phyloP scores from a whole-genome alignment of 2,329 filamentous ascomycete species.

The Venturia nashicola region DNA sequence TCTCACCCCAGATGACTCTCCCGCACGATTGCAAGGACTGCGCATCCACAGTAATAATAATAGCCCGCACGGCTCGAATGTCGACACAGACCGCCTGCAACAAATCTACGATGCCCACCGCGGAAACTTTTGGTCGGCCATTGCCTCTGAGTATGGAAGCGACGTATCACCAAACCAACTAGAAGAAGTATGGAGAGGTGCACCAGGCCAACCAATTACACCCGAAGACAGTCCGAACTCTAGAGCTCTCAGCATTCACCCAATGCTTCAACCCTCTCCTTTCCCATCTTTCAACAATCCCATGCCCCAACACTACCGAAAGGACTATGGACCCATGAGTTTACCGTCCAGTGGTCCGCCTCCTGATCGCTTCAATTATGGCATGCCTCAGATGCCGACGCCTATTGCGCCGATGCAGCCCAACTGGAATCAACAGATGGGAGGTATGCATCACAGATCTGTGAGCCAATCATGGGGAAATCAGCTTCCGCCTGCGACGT shows the following conservation, averaged over 20 bases:
- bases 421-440: not conserved
- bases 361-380: constrained; percentile 5
- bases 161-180: constrained; percentile 50
- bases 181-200: constrained; percentile 53
- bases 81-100: constrained; percentile 56
- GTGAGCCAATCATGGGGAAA: not conserved
- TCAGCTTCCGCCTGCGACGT: constrained; percentile 14
- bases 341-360: constrained; percentile 24
- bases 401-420: constrained; percentile 1
- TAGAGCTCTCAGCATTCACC: constrained; percentile 22
- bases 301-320: not conserved
- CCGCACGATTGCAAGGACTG: constrained; percentile 20
- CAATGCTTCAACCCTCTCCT: constrained; percentile 20
- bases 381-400: constrained; percentile 2
- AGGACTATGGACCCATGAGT: constrained; percentile 1
- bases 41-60: constrained; percentile 25
- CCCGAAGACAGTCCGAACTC: constrained; percentile 27
- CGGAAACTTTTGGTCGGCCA: constrained; percentile 57
- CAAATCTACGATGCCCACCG: constrained; percentile 60
- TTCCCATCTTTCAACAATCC: constrained; percentile 14
- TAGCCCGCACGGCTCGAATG: constrained; percentile 34
- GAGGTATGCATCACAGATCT: not conserved
- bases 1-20: constrained; percentile 26
- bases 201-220: constrained; percentile 21
- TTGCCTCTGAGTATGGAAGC: constrained; percentile 59